Evolutionary conservation across 163 green algal genomes (phyloP), one percentile per base, ranked within the genome.

Genomic region (Coccomyxa subellipsoidea): DNA sequence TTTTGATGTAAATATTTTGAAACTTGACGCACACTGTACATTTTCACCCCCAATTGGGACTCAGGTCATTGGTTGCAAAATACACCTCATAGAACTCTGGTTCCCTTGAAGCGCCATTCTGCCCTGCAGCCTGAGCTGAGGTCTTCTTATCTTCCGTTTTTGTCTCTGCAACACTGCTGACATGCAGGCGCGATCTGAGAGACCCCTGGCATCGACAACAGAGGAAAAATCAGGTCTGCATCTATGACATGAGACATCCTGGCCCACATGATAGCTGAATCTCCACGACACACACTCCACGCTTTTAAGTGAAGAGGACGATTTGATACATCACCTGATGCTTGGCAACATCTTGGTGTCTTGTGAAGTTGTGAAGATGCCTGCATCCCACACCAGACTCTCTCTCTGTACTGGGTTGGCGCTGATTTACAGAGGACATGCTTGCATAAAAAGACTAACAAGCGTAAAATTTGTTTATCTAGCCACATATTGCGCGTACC

Each of bases 1-100:
- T n/a, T n/a, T n/a, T n/a, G n/a, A n/a, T n/a, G n/a, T n/a, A n/a
- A n/a, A n/a, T n/a, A n/a, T n/a, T n/a, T n/a, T n/a, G n/a, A n/a
- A n/a, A n/a, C n/a, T n/a, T n/a, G n/a, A n/a, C n/a, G n/a, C n/a
- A n/a, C n/a, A n/a, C n/a, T n/a, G n/a, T n/a, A n/a, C n/a, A n/a
- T n/a, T n/a, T n/a, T n/a, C n/a, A n/a, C n/a, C n/a, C n/a, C n/a
- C n/a, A n/a, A n/a, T n/a, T n/a, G n/a, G n/a, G n/a, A n/a, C n/a
- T n/a, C n/a, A n/a, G n/a, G n/a, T n/a, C n/a, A n/a, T n/a, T n/a
- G n/a, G n/a, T n/a, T n/a, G n/a, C n/a, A n/a, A n/a, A n/a, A 12
- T n/a, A 36, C 66, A 73, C 66, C 66, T 73, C 66, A n/a, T 73
- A 73, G 66, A 36, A 73, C 66, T 73, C 66, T 32, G 66, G 66